Evolutionary conservation across 768 basidiomycete genomes (phyloP).

Genomic region (Clitopilus passeckerianus): DNA sequence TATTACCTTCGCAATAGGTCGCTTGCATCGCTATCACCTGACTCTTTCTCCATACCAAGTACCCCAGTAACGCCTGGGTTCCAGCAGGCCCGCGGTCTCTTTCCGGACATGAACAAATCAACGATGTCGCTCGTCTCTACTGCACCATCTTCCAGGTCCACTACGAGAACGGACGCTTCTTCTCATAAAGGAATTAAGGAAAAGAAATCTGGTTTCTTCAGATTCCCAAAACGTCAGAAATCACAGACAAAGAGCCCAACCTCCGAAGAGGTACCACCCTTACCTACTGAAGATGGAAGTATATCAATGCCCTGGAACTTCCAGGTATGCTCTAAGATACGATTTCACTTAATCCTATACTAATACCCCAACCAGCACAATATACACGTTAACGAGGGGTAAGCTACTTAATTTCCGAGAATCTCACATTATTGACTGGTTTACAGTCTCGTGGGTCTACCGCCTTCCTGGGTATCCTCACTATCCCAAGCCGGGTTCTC

Average conservation of each 20-base stretch:
- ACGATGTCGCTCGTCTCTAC: conserved; percentile 33
- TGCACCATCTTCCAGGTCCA: conserved; percentile 20
- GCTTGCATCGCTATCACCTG: conserved; percentile 41
- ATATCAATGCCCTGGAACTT: conserved; percentile 76
- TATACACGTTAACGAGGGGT: conserved; percentile 78
- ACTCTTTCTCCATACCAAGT: conserved; percentile 29
- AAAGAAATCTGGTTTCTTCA: conserved; percentile 35
- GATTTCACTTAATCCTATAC: neutral
- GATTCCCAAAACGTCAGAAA: conserved; percentile 32
- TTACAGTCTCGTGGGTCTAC: conserved; percentile 55
- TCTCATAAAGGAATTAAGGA: conserved; percentile 18
- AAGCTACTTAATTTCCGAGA: conserved; percentile 15
- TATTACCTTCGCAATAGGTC: conserved; percentile 44
- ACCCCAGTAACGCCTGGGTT: conserved; percentile 31
- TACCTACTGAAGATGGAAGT: conserved; percentile 44
- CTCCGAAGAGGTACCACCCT: conserved; percentile 11
- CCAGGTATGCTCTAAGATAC: conserved; percentile 39
- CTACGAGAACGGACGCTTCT: conserved; percentile 12
- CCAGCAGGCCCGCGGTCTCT: conserved; percentile 25
- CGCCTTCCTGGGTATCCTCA: conserved; percentile 68
- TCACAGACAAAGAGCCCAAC: conserved; percentile 17
- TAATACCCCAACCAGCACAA: conserved; percentile 47
- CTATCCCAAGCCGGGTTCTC: conserved; percentile 58
- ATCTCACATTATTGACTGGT: conserved; percentile 1
- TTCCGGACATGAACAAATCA: conserved; percentile 25